A percentile compares a stretch with the other conserved stretches of the same genome.
Conservation (phyloP, 148 eudicot species). For the Rhododendron molle region DNA sequence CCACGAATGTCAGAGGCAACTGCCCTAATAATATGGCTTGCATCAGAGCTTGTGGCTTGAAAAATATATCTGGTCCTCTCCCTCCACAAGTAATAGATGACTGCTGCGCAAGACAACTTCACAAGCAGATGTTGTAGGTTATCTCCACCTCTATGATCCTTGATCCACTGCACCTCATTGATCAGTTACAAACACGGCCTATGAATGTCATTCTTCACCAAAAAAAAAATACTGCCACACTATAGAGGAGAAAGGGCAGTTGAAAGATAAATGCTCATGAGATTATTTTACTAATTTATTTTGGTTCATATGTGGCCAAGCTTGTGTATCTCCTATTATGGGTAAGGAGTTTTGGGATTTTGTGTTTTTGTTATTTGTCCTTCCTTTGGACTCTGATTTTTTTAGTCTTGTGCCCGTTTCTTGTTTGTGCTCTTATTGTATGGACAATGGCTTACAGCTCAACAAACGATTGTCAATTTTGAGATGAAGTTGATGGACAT, state of each 20-base stretch:
- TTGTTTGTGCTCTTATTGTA: background rate
- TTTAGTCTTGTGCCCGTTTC: background rate
- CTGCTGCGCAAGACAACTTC: background rate
- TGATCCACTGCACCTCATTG: background rate
- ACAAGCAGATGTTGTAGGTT: background rate
- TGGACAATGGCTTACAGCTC: constrained; percentile 22
- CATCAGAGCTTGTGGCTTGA: background rate
- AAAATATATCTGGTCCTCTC: too few relatives aligned
- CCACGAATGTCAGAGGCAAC: background rate
- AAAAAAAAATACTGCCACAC: background rate
- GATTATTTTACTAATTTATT: background rate
- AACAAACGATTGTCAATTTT: constrained; percentile 58
- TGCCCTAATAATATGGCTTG: background rate
- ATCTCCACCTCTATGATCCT: background rate
- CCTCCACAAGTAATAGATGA: background rate
- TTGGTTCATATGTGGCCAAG: background rate
- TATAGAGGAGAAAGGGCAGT: background rate
- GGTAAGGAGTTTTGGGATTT: background rate
- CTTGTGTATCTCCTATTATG: background rate
- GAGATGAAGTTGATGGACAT: constrained; percentile 80
- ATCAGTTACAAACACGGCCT: background rate
- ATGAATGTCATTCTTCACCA: background rate
- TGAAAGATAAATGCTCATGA: background rate
- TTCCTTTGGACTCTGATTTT: background rate
- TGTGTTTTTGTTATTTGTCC: background rate